Evolutionary conservation across 345 rosid species (phyloP), one percentile per base, ranked within the genome.

Genomic region (Gossypium bickii): DNA sequence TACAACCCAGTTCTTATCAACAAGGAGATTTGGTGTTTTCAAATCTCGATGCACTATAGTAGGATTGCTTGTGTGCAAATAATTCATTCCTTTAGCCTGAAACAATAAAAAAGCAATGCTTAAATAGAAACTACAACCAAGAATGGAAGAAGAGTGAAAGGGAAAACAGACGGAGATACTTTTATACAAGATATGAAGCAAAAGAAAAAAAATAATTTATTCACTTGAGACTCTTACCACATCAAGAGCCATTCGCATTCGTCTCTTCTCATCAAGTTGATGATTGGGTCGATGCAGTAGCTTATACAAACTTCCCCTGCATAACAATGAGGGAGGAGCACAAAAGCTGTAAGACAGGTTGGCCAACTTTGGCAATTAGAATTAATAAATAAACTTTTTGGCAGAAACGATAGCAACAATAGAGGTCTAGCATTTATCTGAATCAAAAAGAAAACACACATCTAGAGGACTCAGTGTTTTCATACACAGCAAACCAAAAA

Each of bases 81-180:
- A 93, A 74, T 93, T 93, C 98, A 95, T 95, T 71, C 99, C 98
- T 82, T 88, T 93, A 55, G 98, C 99, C 98, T 94, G 87, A 74
- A 73, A 80, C 17, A 53, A 62, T 20, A 51, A 76, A 56, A 79
- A 61, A 76, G 51, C 27, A 73, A 49, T 11, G 24, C 74, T 74
- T 63, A 55, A 77, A 60, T 24, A 16, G 11, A 22, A 68, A 25
- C 17, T 48, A 67, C 2, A 16, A 15, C 38, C 17, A 78, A 74
- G 6, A 18, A 10, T 38, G 47, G 66, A 38, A 73, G 57, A 10
- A 0, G 65, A 47, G 64, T 25, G 44, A 69, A 69, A 51, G 59
- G 72, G 18, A 68, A 25, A 67, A 13, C 9, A 17, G 8, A 17
- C 0, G 2, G 25, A 38, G 60, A 27, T 38, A 16, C 13, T 24